A percentile compares a stretch with the other conserved stretches of the same genome.
Conservation (phyloP, 306 rosid species). For the Dalbergia cochinchinensis region DNA sequence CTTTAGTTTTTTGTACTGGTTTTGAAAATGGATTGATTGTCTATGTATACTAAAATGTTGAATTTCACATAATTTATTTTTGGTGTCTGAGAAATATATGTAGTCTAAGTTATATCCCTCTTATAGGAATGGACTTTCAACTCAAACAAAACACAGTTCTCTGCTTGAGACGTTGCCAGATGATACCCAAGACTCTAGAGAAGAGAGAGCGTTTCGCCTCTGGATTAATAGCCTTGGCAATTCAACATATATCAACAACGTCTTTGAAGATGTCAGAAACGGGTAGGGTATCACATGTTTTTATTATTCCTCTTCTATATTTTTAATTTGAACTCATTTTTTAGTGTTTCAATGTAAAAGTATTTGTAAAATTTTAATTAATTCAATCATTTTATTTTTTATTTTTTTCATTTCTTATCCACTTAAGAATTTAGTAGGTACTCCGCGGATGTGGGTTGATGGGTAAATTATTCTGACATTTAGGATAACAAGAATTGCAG, state of each 20-base stretch:
- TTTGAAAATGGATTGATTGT: background rate
- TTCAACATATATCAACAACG: slow-evolving; percentile 88
- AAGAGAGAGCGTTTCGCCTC: slow-evolving; percentile 93
- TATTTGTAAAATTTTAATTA: background rate
- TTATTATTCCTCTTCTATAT: slow-evolving; percentile 1
- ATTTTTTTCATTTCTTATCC: background rate
- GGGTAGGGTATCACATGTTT: slow-evolving; percentile 59
- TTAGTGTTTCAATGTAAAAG: background rate
- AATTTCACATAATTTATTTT: background rate
- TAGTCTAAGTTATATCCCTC: slow-evolving; percentile 21
- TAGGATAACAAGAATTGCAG: background rate
- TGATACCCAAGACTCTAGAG: slow-evolving; percentile 85
- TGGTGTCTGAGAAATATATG: slow-evolving; percentile 9
- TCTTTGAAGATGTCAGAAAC: slow-evolving; percentile 90
- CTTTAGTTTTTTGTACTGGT: background rate
- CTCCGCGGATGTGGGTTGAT: background rate
- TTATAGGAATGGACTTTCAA: slow-evolving; percentile 90
- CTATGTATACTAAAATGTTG: background rate
- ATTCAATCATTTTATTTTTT: background rate
- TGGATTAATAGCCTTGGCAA: slow-evolving; percentile 92
- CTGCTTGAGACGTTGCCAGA: slow-evolving; percentile 83
- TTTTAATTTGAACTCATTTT: slow-evolving; percentile 9
- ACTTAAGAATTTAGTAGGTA: background rate
- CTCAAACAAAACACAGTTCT: slow-evolving; percentile 72
- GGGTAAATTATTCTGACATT: slow-evolving; percentile 13